These are phyloP conservation scores for Kwoniella europaea DNA, from an alignment of 768 basidiomycete genomes.

Conservation along the genomic window DNA sequence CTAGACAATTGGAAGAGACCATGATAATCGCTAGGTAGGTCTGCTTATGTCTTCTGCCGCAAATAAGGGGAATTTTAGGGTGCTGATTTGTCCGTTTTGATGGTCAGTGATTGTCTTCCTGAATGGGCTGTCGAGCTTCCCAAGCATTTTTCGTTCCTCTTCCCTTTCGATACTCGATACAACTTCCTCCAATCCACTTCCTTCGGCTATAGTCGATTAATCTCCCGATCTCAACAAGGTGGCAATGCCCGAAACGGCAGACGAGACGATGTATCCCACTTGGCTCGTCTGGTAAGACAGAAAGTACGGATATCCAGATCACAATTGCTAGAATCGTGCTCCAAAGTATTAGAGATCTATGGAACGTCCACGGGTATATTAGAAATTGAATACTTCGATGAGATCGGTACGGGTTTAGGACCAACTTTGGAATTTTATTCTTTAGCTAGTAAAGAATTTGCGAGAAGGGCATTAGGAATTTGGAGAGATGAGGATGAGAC, in stretches of 20 bases:
- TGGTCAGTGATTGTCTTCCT: slow-evolving; percentile 82
- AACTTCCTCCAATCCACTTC: slow-evolving; percentile 96
- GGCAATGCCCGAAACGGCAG: slow-evolving; percentile 76
- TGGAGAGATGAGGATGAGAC: slow-evolving; percentile 84
- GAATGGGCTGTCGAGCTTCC: slow-evolving; percentile 97
- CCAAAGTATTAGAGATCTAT: slow-evolving; percentile 89
- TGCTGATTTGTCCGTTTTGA: background rate
- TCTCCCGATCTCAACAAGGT: slow-evolving; percentile 92
- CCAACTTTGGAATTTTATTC: slow-evolving; percentile 99
- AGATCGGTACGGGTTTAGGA: slow-evolving; percentile 95
- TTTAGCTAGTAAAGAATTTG: slow-evolving; percentile 94
- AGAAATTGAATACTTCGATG: slow-evolving; percentile 98
- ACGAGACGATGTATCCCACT: slow-evolving; percentile 88
- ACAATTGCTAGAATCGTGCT: slow-evolving; percentile 91
- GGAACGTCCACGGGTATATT: slow-evolving; percentile 91
- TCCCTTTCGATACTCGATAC: slow-evolving; percentile 97
- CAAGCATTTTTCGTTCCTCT: slow-evolving; percentile 96
- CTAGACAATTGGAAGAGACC: slow-evolving; percentile 92
- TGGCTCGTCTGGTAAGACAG: slow-evolving; percentile 89
- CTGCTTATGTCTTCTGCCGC: slow-evolving; percentile 10
- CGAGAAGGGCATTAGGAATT: slow-evolving; percentile 79
- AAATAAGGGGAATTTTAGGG: background rate
- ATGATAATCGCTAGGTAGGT: slow-evolving; percentile 96
- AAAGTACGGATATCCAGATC: slow-evolving; percentile 96
- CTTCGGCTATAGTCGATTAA: slow-evolving; percentile 94